phyloP scores from a whole-genome alignment of 2,329 filamentous ascomycete genomes.

The Calonectria honghensis region DNA sequence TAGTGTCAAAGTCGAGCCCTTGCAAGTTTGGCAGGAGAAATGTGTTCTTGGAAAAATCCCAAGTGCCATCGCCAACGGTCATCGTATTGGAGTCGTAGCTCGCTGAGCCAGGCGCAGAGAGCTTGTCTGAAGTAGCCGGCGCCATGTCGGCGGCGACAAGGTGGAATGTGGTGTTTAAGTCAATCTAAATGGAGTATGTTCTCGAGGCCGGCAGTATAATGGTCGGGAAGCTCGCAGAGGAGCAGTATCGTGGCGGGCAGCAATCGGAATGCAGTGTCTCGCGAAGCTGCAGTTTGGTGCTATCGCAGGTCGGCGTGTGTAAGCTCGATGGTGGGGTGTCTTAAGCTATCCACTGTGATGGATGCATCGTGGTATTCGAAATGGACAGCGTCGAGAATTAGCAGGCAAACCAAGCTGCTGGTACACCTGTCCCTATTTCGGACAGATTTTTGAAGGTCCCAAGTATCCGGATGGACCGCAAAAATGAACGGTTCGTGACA shows the following conservation, averaged over 20 bases:
- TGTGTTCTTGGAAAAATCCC: constrained; percentile 85
- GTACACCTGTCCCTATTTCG: neutral
- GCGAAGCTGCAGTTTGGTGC: neutral
- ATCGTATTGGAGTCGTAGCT: constrained; percentile 84
- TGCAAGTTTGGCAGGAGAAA: constrained; percentile 87
- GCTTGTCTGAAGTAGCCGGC: constrained; percentile 73
- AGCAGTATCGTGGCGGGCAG: constrained; percentile 15
- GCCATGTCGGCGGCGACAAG: constrained; percentile 73
- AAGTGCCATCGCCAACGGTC: constrained; percentile 87
- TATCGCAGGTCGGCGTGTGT: neutral
- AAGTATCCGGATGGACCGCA: constrained; percentile 19
- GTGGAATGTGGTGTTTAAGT: constrained; percentile 51
- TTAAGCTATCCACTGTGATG: constrained; percentile 36
- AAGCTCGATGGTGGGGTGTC: constrained; percentile 32
- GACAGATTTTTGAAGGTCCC: constrained; percentile 9
- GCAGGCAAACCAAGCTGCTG: neutral
- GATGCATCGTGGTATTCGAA: constrained; percentile 33
- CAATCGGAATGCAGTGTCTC: constrained; percentile 40
- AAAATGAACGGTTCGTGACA: constrained; percentile 11
- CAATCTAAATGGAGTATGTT: constrained; percentile 37
- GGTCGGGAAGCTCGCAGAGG: neutral
- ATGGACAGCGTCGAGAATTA: neutral
- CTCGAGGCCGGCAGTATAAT: constrained; percentile 8
- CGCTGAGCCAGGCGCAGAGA: constrained; percentile 83
- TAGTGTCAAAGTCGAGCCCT: constrained; percentile 86